Evolutionary conservation across 1,284 basidiomycete genomes (phyloP), one percentile per base, ranked within the genome.

Genomic region (Gastroboletus turbinatus): DNA sequence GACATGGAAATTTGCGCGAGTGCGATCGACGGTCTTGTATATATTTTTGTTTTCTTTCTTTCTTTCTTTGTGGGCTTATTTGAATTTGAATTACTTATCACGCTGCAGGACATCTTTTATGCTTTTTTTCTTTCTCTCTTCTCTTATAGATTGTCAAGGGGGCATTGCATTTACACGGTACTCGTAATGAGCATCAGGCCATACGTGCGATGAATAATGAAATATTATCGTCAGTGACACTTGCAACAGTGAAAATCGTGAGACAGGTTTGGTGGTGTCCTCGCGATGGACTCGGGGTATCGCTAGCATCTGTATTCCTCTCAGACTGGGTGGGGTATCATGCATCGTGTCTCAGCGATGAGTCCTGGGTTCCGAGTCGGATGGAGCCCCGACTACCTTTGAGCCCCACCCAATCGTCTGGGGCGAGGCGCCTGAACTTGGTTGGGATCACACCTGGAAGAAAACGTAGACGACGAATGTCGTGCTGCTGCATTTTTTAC

Each of bases 161-260:
- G 25, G 27, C 30, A 45, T 40, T 42, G 38, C 61, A 39, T 35
- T 40, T n/a, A 25, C 29, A 46, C 33, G 56, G 46, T 61, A 60
- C 33, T 44, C 27, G 42, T 53, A 54, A 36, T 49, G 32, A 17
- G 33, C 49, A 50, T 60, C 42, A 45, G 48, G 39, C 39, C 16
- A 46, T 43, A 51, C 16, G 33, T 50, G 40, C 39, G 29, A 44
- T 40, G 35, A 49, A 50, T 60, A 60, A 62, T 60, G 43, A 38
- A 49, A 49, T 30, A 30, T 9, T 9, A 25, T 50, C 13, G 17
- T 46, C 8, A 4, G n/a, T 50, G 46, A 50, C 19, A 13, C 27
- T 23, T 32, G 19, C 7, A 16, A 32, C 42, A 5, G 16, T n/a
- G 17, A 19, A 46, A 14, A n/a, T 27, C 21, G 23, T 11, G 25